A percentile compares a stretch with the other conserved stretches of the same genome.
Evolutionary conservation across 768 basidiomycete genomes (phyloP).

Genomic region (Clitopilus hobsonii): DNA sequence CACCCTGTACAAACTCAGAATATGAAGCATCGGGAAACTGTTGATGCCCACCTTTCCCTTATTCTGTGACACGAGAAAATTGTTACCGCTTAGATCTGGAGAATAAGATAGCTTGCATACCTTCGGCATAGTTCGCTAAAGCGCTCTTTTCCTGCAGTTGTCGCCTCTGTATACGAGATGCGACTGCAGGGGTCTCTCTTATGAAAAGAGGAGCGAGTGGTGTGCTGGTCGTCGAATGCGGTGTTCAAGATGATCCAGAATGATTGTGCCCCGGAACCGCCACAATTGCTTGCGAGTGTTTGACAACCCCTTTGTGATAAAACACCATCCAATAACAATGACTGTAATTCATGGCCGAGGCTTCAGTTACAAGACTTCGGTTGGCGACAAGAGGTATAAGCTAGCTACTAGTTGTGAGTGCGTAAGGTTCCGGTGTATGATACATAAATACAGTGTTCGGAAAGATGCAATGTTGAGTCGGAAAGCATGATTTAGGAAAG

Average conservation of each 20-base stretch:
- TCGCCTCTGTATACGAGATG: background rate
- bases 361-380: too few species aligned
- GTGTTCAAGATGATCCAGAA: background rate
- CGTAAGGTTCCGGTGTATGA: background rate
- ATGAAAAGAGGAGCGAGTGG: background rate
- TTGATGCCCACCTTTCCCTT: conserved; percentile 60
- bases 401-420: too few species aligned
- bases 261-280: background rate
- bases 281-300: background rate
- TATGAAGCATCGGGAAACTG: background rate
- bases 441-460: background rate
- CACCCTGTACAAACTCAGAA: conserved; percentile 56
- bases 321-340: background rate
- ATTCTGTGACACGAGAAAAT: conserved; percentile 37
- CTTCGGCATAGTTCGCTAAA: conserved; percentile 41
- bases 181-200: background rate
- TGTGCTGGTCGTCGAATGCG: background rate
- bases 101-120: conserved; percentile 20
- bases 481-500: too few species aligned
- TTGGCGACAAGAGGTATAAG: too few species aligned
- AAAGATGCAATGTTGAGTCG: too few species aligned
- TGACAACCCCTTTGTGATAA: background rate
- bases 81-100: background rate
- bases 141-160: background rate
- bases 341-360: too few species aligned